phyloP scores from a whole-genome alignment of 139 green algal species.

The Picochlorum costavermella region DNA sequence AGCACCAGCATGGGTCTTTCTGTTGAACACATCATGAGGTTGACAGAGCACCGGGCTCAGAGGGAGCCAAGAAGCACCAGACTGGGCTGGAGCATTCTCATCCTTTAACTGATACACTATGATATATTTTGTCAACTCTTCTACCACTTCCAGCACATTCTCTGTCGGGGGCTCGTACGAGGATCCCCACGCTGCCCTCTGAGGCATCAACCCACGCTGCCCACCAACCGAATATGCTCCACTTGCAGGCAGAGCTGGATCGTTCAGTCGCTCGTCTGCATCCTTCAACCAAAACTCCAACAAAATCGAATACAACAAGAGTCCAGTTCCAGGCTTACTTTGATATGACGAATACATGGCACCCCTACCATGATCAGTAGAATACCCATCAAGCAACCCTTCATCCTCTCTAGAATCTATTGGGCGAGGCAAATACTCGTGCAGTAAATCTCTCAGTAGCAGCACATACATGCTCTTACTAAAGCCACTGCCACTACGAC shows the following conservation, averaged over 20 bases:
- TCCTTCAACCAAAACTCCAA: slow-evolving; percentile 77
- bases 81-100: slow-evolving; percentile 35
- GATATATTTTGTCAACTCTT: slow-evolving; percentile 42
- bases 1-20: not conserved
- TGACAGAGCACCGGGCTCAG: slow-evolving; percentile 6
- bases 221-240: slow-evolving; percentile 11
- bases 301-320: slow-evolving; percentile 31
- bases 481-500: slow-evolving; percentile 10
- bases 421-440: slow-evolving; percentile 49
- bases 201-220: too few relatives aligned
- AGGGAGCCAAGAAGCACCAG: slow-evolving; percentile 44
- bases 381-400: not conserved
- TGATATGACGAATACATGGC: not conserved
- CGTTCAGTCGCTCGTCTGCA: slow-evolving; percentile 46
- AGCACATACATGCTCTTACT: slow-evolving; percentile 49
- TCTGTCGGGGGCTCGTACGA: slow-evolving; percentile 52
- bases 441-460: slow-evolving; percentile 54
- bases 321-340: not conserved
- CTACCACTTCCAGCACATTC: slow-evolving; percentile 54
- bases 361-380: not conserved
- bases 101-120: slow-evolving; percentile 12
- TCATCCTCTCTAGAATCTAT: not conserved
- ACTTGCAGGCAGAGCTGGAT: not conserved
- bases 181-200: too few relatives aligned
- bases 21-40: not conserved